Percentiles rank a stretch among this genome's conserved stretches.
phyloP scores from a whole-genome alignment of 495 filamentous ascomycete genomes.

The Neurospora discreta region DNA sequence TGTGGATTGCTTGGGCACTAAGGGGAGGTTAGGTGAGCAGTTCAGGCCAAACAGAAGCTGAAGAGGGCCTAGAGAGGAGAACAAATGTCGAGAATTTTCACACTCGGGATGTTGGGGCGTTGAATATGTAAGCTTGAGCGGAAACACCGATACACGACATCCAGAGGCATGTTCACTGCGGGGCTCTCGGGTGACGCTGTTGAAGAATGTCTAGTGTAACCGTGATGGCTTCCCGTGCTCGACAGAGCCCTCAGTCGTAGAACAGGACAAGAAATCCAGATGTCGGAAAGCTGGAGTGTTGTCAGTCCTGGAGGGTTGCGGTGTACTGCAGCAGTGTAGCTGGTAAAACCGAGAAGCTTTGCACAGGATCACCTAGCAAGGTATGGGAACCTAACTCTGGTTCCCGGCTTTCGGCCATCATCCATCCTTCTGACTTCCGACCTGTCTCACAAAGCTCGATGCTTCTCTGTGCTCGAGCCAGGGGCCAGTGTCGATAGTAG shows the following conservation, averaged over 20 bases:
- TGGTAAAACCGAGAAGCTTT: neutral
- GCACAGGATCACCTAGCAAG: neutral
- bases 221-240: neutral
- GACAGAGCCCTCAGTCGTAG: neutral
- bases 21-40: neutral
- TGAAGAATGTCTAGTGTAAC: neutral
- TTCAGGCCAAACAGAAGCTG: neutral
- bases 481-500: neutral
- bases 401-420: neutral
- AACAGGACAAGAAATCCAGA: neutral
- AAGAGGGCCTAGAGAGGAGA: neutral
- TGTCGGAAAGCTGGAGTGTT: neutral
- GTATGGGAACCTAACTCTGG: neutral
- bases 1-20: neutral
- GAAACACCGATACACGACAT: neutral
- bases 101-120: neutral
- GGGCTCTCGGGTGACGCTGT: neutral
- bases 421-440: neutral
- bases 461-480: neutral
- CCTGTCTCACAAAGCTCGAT: neutral
- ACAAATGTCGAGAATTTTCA: neutral
- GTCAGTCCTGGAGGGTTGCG: neutral
- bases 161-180: neutral
- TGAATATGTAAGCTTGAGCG: neutral
- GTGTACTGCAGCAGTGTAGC: neutral